phyloP scores from a whole-genome alignment of 2,329 filamentous ascomycete species.

The Penicillium psychrosexuale region DNA sequence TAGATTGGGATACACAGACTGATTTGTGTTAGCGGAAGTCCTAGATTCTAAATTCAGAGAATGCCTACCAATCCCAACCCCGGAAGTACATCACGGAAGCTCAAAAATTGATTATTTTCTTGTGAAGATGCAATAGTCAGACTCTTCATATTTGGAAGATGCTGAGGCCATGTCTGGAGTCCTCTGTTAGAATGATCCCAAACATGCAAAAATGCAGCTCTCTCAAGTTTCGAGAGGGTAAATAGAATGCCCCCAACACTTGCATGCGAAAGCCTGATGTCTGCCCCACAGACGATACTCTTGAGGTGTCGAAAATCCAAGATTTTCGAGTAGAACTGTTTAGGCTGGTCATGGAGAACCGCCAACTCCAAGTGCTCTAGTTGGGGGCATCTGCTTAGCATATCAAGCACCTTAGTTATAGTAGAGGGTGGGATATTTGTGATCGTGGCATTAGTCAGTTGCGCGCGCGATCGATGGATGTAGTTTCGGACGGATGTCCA shows the following conservation, averaged over 20 bases:
- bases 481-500: conserved; percentile 35
- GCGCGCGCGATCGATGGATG: conserved; percentile 34
- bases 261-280: conserved; percentile 26
- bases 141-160: conserved; percentile 32
- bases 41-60: background rate
- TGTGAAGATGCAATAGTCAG: conserved; percentile 24
- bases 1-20: conserved; percentile 27
- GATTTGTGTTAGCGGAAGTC: background rate
- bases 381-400: conserved; percentile 35
- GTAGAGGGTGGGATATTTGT: conserved; percentile 28
- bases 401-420: conserved; percentile 27
- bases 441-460: conserved; percentile 33
- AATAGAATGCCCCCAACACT: conserved; percentile 25
- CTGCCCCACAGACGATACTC: conserved; percentile 24
- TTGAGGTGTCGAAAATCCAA: conserved; percentile 27
- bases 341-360: conserved; percentile 13
- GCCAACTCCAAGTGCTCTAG: conserved; percentile 33
- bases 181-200: conserved; percentile 3
- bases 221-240: conserved; percentile 29
- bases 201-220: conserved; percentile 25
- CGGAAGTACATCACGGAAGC: conserved; percentile 15
- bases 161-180: conserved; percentile 14
- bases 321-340: conserved; percentile 28
- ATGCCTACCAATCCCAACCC: conserved; percentile 5
- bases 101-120: background rate